Evolutionary conservation across 805 yeast species (phyloP).

Genomic region (Wickerhamiella hasegawae): DNA sequence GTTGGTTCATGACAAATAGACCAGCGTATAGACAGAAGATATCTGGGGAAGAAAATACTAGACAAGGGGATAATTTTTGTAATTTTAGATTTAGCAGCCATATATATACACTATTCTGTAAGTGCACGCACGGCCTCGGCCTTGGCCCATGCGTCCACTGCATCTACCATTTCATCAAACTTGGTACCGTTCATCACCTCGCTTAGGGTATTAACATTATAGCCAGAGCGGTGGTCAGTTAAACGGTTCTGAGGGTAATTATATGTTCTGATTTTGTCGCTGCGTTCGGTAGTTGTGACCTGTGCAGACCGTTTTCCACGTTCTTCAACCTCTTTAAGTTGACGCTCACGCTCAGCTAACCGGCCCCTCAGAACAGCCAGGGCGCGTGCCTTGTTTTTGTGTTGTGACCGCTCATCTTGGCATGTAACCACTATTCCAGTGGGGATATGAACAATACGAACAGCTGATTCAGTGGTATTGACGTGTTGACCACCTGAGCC

Average conservation of each 20-base stretch:
- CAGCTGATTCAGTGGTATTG: slow-evolving; percentile 94
- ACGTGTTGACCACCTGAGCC: slow-evolving; percentile 99
- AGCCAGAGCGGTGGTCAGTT: slow-evolving; percentile 86
- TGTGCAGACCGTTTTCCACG: slow-evolving; percentile 58
- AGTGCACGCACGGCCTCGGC: no score
- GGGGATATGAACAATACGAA: slow-evolving; percentile 79
- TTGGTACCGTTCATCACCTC: slow-evolving; percentile 44
- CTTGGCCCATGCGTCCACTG: slow-evolving; percentile 31
- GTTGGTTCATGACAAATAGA: slow-evolving; percentile 2
- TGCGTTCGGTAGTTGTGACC: slow-evolving; percentile 75
- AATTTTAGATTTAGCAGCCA: no score
- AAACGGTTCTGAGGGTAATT: slow-evolving; percentile 85
- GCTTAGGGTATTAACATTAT: slow-evolving; percentile 56
- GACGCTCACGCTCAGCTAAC: slow-evolving; percentile 64
- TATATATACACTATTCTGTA: no score
- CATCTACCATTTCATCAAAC: slow-evolving; percentile 40
- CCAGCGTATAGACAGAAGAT: not conserved
- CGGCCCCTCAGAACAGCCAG: slow-evolving; percentile 66
- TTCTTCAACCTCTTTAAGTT: slow-evolving; percentile 47
- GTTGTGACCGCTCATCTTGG: slow-evolving; percentile 94
- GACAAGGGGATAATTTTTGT: no score
- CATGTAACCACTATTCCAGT: slow-evolving; percentile 78
- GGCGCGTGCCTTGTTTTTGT: slow-evolving; percentile 85
- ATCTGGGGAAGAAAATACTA: not conserved
- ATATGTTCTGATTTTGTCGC: slow-evolving; percentile 87